phyloP scores from a whole-genome alignment of 202 grass and related monocot species.

The Panicum hallii region DNA sequence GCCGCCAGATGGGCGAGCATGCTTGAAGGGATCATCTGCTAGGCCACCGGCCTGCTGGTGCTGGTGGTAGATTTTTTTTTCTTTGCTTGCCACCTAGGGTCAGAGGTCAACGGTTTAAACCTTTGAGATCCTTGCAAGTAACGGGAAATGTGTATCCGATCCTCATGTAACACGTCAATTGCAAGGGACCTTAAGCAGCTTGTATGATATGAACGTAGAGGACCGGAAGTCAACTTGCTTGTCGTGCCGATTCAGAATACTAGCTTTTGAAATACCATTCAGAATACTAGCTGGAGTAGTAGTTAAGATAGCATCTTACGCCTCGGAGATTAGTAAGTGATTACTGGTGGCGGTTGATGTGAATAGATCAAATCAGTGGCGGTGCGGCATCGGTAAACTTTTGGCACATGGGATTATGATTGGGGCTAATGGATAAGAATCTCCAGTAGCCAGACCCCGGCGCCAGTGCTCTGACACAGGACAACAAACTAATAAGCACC shows the following conservation, averaged over 20 bases:
- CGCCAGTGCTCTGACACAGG: slow-evolving; percentile 38
- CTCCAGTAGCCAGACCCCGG: slow-evolving; percentile 48
- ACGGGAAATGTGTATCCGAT: neutral
- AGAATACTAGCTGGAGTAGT: neutral
- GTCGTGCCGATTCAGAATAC: neutral
- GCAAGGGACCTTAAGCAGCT: neutral
- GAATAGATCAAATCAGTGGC: neutral
- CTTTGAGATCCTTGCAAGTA: slow-evolving; percentile 9
- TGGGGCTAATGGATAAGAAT: slow-evolving; percentile 55
- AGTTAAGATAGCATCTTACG: neutral
- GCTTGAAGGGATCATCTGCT: slow-evolving; percentile 37
- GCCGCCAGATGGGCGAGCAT: neutral
- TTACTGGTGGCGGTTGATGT: neutral
- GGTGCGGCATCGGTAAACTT: slow-evolving; percentile 43
- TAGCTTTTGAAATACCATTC: neutral
- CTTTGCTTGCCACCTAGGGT: neutral
- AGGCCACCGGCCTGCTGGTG: neutral
- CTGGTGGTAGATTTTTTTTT: neutral
- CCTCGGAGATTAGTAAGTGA: neutral
- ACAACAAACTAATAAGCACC: slow-evolving; percentile 42
- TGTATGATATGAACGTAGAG: neutral
- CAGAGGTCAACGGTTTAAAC: slow-evolving; percentile 29
- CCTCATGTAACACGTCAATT: neutral
- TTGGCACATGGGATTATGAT: slow-evolving; percentile 58
- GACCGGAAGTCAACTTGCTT: slow-evolving; percentile 3